Evolutionary conservation across 192 early-diverging fungal species (phyloP).

Genomic region (Linnemannia elongata): DNA sequence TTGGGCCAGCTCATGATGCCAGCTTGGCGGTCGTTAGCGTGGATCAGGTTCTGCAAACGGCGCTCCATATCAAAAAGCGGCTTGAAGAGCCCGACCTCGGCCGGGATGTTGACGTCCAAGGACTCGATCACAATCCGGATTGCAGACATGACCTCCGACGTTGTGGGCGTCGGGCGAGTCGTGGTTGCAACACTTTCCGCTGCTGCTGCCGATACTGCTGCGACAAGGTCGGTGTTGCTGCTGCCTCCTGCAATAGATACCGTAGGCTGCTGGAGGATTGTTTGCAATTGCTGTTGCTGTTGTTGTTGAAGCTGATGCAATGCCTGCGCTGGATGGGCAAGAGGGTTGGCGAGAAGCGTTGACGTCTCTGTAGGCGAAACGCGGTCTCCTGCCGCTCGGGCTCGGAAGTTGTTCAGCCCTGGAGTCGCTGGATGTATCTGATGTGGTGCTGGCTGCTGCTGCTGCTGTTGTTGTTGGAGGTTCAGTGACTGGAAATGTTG

Average conservation of each 20-base stretch:
- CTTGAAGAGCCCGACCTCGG: conserved; percentile 18
- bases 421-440: conserved; percentile 19
- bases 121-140: conserved; percentile 26
- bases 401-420: conserved; percentile 6
- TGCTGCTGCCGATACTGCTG: background rate
- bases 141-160: conserved; percentile 10
- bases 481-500: background rate
- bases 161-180: background rate
- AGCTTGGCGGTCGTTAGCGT: conserved; percentile 7
- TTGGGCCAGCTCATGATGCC: conserved; percentile 7
- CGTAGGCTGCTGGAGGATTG: background rate
- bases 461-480: conserved; percentile 3
- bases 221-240: background rate
- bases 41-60: conserved; percentile 14
- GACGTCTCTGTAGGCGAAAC: background rate
- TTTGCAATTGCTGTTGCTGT: background rate
- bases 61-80: conserved; percentile 37
- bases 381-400: background rate
- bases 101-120: conserved; percentile 15
- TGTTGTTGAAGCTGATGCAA: background rate
- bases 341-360: background rate
- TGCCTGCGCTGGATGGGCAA: background rate
- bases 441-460: conserved; percentile 1
- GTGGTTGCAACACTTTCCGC: background rate
- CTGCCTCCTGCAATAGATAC: background rate